Base-by-base conservation (phyloP, 202 grass and related monocot genomes). In the Hordeum pubiflorum region DNA sequence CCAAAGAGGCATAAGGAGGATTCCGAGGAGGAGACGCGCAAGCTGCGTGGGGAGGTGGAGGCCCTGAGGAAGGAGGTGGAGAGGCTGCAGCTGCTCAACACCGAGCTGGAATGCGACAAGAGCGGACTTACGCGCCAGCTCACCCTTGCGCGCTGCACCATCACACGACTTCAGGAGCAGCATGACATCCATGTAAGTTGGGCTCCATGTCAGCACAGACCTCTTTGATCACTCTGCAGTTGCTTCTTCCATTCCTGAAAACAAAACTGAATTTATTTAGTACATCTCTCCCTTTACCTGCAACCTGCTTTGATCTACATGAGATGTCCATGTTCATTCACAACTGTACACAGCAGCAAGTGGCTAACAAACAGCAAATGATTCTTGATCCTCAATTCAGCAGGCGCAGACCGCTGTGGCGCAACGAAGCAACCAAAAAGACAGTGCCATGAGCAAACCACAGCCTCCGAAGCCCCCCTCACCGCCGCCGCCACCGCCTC, bases 71-170 rank as follows among this genome's bases (percentile, higher is more conserved):
- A 31, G 48, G 86, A 92, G 87, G 76, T 93, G 78, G 80, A 93
- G 63, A 90, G 86, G 81, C 84, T 97, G 76, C 86, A 79, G 71
- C 84, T 58, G 29, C 24, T 79, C 71, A 91, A 97, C 82, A 65
- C 58, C 69, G 82, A 93, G 50, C 73, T 97, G 57, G 82, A 92
- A 56, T 29, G 44, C 39, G 76, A 90, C 59, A 93, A 89, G n/a
- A 88, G 79, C 74, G 77, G n/a, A 46, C 75, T 93, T 21, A 64
- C 69, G 21, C 71, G 67, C 12, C 83, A 91, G 77, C 65, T 94
- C 56, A 10, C 67, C 15, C 55, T 81, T 5, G 58, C 40, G 4
- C 61, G 56, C 69, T 26, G 81, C 92, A 46, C 76, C 58, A 79
- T 81, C 67, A 24, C 55, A 20, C 75, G 66, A 15, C 86, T 94